Evolutionary conservation across 2,329 filamentous ascomycete species (phyloP).

Genomic region (Calycina marina): DNA sequence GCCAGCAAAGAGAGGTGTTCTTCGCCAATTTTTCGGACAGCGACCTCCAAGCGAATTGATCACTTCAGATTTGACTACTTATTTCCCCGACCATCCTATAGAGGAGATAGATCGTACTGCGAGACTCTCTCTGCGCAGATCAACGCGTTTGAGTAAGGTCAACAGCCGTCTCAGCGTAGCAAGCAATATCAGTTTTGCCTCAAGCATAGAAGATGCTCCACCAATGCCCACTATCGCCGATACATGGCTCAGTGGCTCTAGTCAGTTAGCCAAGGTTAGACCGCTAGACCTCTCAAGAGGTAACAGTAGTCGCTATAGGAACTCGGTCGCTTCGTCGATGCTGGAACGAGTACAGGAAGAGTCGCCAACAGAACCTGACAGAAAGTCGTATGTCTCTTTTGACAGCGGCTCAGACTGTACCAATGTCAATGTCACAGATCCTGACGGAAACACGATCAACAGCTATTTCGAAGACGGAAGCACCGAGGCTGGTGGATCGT

Average conservation of each 20-base stretch:
- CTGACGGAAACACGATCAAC: constrained; percentile 54
- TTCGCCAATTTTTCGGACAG: constrained; percentile 79
- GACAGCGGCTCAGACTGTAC: constrained; percentile 60
- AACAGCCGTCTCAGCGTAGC: constrained; percentile 88
- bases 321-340: constrained; percentile 79
- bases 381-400: constrained; percentile 85
- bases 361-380: constrained; percentile 66
- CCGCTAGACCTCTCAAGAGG: constrained; percentile 28
- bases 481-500: constrained; percentile 57
- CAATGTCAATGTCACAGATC: constrained; percentile 60
- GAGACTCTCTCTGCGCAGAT: constrained; percentile 79
- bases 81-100: constrained; percentile 89
- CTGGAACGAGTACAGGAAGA: constrained; percentile 87
- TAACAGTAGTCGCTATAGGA: constrained; percentile 47
- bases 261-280: constrained; percentile 35
- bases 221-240: constrained; percentile 93
- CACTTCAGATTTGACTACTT: constrained; percentile 86
- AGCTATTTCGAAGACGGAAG: constrained; percentile 78
- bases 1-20: constrained; percentile 36
- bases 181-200: constrained; percentile 85
- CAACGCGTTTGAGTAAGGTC: constrained; percentile 78
- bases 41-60: constrained; percentile 94
- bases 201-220: constrained; percentile 81
- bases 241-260: constrained; percentile 61
- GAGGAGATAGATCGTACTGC: constrained; percentile 95